Evolutionary conservation across 345 rosid species (phyloP).

Genomic region (Melastoma malabathricum): DNA sequence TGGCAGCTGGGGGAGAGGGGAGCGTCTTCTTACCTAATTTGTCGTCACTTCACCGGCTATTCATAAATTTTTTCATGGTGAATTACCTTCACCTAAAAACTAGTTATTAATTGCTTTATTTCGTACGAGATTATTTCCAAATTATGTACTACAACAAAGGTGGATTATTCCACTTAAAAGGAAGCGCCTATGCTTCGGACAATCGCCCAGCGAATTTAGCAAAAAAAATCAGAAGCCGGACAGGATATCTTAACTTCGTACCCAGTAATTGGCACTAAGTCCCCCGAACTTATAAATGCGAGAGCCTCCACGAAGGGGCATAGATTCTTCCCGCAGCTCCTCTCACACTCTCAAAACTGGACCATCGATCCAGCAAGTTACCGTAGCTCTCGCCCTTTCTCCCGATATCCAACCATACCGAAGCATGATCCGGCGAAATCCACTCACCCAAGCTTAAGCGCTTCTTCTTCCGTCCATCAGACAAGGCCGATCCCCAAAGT

Average conservation of each 20-base stretch:
- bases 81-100: no score
- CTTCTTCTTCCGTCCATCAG: no score
- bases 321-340: conserved; percentile 55
- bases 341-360: conserved; percentile 43
- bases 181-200: neutral
- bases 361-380: conserved; percentile 19
- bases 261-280: conserved; percentile 60
- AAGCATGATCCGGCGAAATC: neutral
- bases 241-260: conserved; percentile 97
- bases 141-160: no score
- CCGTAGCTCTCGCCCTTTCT: no score
- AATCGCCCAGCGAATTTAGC: no score
- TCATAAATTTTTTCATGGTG: conserved; percentile 1
- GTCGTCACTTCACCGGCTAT: neutral
- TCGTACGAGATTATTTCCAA: no score
- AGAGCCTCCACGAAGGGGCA: conserved; percentile 45
- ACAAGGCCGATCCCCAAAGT: no score
- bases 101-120: no score
- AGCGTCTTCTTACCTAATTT: conserved; percentile 17
- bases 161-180: conserved; percentile 5
- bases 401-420: neutral
- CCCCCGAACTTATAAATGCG: conserved; percentile 44
- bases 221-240: conserved; percentile 98
- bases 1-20: conserved; percentile 5
- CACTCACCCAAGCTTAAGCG: no score